Base-by-base conservation (phyloP, 768 basidiomycete species). In the Termitomyces sp. region DNA sequence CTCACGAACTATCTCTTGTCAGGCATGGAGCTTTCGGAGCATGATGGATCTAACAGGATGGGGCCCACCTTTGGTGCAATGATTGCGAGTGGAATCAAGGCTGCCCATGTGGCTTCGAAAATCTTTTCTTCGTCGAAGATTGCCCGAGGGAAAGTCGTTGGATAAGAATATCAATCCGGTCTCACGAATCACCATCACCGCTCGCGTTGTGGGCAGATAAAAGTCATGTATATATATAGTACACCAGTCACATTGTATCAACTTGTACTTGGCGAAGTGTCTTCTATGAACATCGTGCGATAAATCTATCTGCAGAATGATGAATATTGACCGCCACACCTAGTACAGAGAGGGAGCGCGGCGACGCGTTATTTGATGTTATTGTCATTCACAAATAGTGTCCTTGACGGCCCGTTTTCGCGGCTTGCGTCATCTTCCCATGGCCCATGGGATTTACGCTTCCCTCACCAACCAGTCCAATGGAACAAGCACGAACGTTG, bases 21-120 rank as follows among this genome's bases (percentile, higher is more conserved):
- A 85, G 89, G 89, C 16, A 92, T 90, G 89, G 89, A 92, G 70
- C 75, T 92, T 50, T 86, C 86, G 8, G 89, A 90, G 69, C 86
- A 90, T 66, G 89, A 90, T 68, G 89, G 89, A 14, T 82, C 82
- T 25, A 87, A 89, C 74, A 79, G 89, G 27, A 87, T 88, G 85
- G 84, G 83, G 5, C 88, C 88, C 5, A 89, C 89, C 3, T 91
- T 90, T 61, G 89, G 87, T 23, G 87, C 85, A 0, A 91, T 91
- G 88, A 85, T 90, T 72, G 85, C 76, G 7, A 87, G 85, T 66
- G 89, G 89, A 5, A 80, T 87, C 68, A 87, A 85, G 66, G 87
- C 86, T 21, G 86, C 85, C 1, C 78, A 82, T 57, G 85, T 87
- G 65, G 85, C 84, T 2, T 77, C 84, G 53, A 78, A 75, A 25